Conservation (phyloP, 805 yeast species). For the Candida chauliodis region DNA sequence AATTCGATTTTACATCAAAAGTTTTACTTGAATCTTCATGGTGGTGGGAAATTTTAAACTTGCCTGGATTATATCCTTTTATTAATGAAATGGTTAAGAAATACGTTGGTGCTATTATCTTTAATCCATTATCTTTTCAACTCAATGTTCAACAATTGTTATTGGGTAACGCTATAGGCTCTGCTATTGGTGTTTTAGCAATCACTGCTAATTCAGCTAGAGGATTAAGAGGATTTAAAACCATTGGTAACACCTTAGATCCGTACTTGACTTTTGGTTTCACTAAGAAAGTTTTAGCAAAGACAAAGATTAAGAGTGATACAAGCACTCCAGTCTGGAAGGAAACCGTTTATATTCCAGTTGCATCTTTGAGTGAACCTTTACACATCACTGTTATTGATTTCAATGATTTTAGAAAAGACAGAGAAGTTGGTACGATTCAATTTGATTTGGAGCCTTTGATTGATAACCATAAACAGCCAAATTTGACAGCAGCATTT, state of each 20-base stretch:
- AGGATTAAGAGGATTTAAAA: constrained; percentile 64
- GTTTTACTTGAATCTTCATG: constrained; percentile 76
- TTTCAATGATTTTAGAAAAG: constrained; percentile 75
- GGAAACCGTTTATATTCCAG: constrained; percentile 67
- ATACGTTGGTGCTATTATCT: constrained; percentile 83
- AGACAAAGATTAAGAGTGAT: constrained; percentile 65
- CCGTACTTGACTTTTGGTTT: constrained; percentile 81
- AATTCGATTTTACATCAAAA: constrained; percentile 77
- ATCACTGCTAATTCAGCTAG: constrained; percentile 65
- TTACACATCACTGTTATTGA: constrained; percentile 69
- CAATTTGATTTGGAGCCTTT: constrained; percentile 70
- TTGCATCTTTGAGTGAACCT: constrained; percentile 79
- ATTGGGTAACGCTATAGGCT: constrained; percentile 73
- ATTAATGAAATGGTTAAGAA: constrained; percentile 82
- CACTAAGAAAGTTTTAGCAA: constrained; percentile 54
- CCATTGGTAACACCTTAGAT: constrained; percentile 77
- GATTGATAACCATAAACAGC: constrained; percentile 48
- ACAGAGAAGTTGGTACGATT: constrained; percentile 73
- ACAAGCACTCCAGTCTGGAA: constrained; percentile 80
- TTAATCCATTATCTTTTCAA: constrained; percentile 90
- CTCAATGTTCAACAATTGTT: constrained; percentile 86
- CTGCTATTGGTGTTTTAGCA: constrained; percentile 84
- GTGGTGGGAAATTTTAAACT: constrained; percentile 79
- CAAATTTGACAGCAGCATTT: constrained; percentile 51
- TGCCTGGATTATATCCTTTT: constrained; percentile 84